Conservation (phyloP, 1,139 yeast species). For the Yueomyces sp. region DNA sequence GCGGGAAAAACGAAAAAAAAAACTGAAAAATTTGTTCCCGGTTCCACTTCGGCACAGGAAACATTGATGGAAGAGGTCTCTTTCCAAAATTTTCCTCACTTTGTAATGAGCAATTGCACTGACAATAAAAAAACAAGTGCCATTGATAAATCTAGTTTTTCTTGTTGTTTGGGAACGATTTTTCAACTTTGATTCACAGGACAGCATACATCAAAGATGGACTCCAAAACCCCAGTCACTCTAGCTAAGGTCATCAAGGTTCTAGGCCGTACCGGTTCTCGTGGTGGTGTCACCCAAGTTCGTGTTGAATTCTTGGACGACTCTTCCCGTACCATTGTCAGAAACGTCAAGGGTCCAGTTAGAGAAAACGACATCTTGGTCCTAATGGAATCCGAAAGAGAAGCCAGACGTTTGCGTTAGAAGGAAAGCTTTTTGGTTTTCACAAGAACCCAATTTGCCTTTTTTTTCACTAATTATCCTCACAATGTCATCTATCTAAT, state of each 20-base stretch:
- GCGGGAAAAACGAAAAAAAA: too few relatives aligned
- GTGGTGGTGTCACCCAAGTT: conserved; percentile 99
- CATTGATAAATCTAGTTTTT: too few relatives aligned
- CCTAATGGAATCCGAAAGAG: conserved; percentile 99
- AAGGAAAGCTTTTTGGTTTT: background rate
- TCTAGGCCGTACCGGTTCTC: conserved; percentile 99
- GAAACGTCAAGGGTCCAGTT: conserved; percentile 99
- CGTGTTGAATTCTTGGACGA: conserved; percentile 99
- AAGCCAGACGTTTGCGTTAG: conserved; percentile 64
- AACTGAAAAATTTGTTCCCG: too few relatives aligned
- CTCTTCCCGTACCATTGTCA: conserved; percentile 95
- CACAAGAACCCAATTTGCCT: too few relatives aligned
- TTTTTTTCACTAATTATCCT: too few relatives aligned
- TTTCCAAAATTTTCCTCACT: too few relatives aligned
- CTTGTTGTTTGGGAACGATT: too few relatives aligned
- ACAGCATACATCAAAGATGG: conserved; percentile 27
- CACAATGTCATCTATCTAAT: too few relatives aligned
- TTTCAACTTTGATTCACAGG: background rate
- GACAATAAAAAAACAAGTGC: too few relatives aligned
- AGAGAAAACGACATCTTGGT: conserved; percentile 98
- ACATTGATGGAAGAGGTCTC: too few relatives aligned
- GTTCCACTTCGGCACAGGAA: too few relatives aligned
- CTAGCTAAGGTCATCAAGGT: conserved; percentile 99
- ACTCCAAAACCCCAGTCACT: conserved; percentile 91
- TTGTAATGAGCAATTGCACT: too few relatives aligned